Conservation (phyloP, 208 protist genomes). For the Wallacemonas rigidus region DNA sequence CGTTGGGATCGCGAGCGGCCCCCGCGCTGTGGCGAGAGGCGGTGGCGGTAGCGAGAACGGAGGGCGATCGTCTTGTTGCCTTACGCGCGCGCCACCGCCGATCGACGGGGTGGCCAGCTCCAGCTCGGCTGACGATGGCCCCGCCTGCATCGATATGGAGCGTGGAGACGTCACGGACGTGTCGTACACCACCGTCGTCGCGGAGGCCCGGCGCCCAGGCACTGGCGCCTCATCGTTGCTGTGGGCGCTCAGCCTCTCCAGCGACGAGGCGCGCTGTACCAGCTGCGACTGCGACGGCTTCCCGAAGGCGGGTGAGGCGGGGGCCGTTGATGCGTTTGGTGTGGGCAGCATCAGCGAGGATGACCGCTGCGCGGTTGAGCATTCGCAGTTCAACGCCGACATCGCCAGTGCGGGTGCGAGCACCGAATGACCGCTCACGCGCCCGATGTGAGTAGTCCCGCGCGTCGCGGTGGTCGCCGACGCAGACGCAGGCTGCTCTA, state of each 20-base stretch:
- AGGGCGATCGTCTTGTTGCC: too few species aligned
- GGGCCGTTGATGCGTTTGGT: slow-evolving; percentile 3
- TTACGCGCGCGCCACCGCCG: too few species aligned
- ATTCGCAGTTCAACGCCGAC: not conserved
- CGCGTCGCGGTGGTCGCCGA: too few species aligned
- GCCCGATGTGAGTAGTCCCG: not conserved
- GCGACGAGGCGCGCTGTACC: not conserved
- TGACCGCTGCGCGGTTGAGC: slow-evolving; percentile 3
- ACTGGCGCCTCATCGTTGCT: not conserved
- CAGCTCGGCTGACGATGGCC: too few species aligned
- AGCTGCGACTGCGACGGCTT: not conserved
- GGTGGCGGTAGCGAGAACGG: too few species aligned
- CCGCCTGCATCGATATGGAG: not conserved
- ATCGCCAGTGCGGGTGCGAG: not conserved
- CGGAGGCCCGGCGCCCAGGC: slow-evolving; percentile 1
- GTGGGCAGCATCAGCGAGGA: not conserved
- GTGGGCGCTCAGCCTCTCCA: not conserved
- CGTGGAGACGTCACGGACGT: slow-evolving; percentile 10
- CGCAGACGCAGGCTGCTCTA: too few species aligned
- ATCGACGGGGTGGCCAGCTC: too few species aligned
- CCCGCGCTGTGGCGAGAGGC: too few species aligned
- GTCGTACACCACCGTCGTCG: slow-evolving; percentile 7
- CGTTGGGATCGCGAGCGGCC: too few species aligned
- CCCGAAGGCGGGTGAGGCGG: not conserved
- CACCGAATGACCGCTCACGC: not conserved